phyloP scores from a whole-genome alignment of 2,329 filamentous ascomycete genomes.

The Diaporthe amygdali region DNA sequence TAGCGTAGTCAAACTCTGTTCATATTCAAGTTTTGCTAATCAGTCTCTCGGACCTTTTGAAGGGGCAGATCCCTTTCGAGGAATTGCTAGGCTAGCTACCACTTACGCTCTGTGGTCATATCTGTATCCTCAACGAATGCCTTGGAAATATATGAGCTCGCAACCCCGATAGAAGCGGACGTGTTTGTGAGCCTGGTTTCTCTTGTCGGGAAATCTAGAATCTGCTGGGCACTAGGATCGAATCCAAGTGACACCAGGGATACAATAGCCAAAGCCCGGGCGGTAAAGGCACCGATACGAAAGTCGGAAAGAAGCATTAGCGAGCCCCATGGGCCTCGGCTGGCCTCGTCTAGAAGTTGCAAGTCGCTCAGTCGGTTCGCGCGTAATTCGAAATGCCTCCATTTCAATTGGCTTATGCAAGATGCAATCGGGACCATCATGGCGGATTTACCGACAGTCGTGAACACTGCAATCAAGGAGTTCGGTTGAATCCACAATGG shows the following conservation, averaged over 20 bases:
- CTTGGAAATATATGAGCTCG: conserved; percentile 15
- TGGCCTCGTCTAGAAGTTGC: conserved; percentile 31
- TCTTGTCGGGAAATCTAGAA: conserved; percentile 22
- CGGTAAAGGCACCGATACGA: conserved; percentile 4
- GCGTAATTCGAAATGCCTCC: conserved; percentile 26
- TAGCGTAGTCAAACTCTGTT: neutral
- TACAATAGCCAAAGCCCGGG: conserved; percentile 20
- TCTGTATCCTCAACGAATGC: neutral
- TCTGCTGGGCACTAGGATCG: conserved; percentile 28
- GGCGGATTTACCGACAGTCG: conserved; percentile 27
- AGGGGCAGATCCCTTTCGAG: too few relatives aligned
- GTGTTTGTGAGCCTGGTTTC: neutral
- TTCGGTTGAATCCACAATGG: conserved; percentile 18
- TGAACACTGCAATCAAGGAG: conserved; percentile 30
- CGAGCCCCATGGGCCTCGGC: conserved; percentile 33
- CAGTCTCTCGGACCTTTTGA: too few relatives aligned
- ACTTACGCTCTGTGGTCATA: neutral
- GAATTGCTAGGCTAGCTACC: neutral
- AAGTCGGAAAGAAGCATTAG: neutral
- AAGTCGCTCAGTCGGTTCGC: conserved; percentile 27
- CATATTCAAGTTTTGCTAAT: neutral
- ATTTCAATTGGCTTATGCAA: conserved; percentile 32
- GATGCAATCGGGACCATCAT: conserved; percentile 29
- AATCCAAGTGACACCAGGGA: conserved; percentile 26
- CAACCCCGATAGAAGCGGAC: conserved; percentile 2